Conservation (phyloP, 352 stramenopile genomes). For the Phytophthora quininea region DNA sequence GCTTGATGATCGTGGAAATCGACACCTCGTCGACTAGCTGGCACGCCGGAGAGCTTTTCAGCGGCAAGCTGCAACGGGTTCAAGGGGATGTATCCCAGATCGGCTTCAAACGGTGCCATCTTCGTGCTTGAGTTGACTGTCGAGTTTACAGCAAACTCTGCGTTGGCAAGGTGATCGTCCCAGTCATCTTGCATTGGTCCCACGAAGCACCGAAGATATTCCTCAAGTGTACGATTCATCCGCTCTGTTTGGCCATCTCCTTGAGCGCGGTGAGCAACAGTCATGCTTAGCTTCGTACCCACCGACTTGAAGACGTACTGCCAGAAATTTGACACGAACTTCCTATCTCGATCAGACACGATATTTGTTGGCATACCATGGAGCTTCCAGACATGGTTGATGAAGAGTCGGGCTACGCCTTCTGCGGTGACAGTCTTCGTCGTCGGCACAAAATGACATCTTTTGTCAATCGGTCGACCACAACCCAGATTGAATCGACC, state of each 20-base stretch:
- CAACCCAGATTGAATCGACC: constrained; percentile 16
- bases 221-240: constrained; percentile 18
- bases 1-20: constrained; percentile 19
- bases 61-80: constrained; percentile 5
- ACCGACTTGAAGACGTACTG: constrained; percentile 12
- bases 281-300: constrained; percentile 9
- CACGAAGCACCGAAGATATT: constrained; percentile 15
- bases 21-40: not conserved
- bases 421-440: constrained; percentile 15
- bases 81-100: constrained; percentile 11
- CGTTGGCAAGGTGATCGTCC: constrained; percentile 14
- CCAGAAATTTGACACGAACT: constrained; percentile 20
- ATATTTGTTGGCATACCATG: constrained; percentile 18
- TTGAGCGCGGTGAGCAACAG: constrained; percentile 12
- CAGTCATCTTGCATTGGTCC: constrained; percentile 16
- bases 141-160: constrained; percentile 3
- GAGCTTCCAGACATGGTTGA: constrained; percentile 15
- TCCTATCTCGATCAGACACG: constrained; percentile 19
- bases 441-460: constrained; percentile 2
- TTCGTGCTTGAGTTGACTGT: constrained; percentile 18
- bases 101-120: constrained; percentile 22
- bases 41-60: not conserved
- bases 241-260: constrained; percentile 17
- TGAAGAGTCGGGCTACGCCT: constrained; percentile 9
- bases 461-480: constrained; percentile 23